Conservation (phyloP, 2,329 filamentous ascomycete species). For the Aspergillus bombycis region DNA sequence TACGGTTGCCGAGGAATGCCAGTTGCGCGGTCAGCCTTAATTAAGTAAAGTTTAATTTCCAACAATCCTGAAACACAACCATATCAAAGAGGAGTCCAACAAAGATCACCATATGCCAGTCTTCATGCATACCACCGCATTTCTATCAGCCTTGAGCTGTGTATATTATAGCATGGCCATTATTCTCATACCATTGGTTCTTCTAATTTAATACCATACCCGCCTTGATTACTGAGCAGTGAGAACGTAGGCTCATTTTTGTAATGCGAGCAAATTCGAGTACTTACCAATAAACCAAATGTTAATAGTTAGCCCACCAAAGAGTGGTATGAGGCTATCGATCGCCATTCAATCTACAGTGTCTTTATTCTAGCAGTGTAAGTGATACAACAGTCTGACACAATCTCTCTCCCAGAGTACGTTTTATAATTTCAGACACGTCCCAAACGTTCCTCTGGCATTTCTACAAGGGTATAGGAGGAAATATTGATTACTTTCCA, state of each 20-base stretch:
- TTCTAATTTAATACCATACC: not conserved
- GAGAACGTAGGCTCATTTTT: not conserved
- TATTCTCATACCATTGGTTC: not conserved
- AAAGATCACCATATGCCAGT: not conserved
- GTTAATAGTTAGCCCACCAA: not conserved
- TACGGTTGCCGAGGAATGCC: slow-evolving; percentile 7
- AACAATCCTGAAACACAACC: not conserved
- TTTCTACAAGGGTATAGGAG: not conserved
- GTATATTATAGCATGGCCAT: not conserved
- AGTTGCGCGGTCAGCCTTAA: not conserved
- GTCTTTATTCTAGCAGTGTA: not conserved
- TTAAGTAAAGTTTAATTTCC: not conserved
- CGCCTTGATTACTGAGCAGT: not conserved
- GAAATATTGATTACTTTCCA: not conserved
- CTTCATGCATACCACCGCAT: not conserved
- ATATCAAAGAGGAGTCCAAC: not conserved
- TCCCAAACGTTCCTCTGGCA: not conserved
- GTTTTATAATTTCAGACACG: not conserved
- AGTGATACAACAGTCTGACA: too few species aligned
- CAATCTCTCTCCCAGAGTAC: not conserved
- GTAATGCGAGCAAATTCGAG: not conserved
- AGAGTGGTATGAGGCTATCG: not conserved
- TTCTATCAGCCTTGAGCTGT: not conserved
- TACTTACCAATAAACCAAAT: too few species aligned
- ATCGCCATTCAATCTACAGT: not conserved